Percentiles rank a stretch among this genome's conserved stretches.
Evolutionary conservation across 345 rosid genomes (phyloP).

Genomic region (Microthlaspi erraticum): DNA sequence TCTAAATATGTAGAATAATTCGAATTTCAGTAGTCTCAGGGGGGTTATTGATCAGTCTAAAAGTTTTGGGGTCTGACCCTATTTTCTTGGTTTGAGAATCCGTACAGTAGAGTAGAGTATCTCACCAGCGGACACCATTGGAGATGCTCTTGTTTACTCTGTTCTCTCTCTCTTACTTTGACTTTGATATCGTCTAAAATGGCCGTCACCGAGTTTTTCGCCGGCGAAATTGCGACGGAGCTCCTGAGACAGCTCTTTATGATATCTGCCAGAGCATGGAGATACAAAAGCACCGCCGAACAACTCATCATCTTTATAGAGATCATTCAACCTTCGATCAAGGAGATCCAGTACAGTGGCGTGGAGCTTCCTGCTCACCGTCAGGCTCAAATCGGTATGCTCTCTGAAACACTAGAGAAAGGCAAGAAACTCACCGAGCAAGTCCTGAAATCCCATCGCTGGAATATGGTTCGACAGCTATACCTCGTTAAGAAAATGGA

Average conservation of each 20-base stretch:
- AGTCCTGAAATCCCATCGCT: no score
- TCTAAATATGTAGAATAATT: no score
- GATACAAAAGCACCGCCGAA: conserved; percentile 58
- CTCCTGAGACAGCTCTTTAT: conserved; percentile 50
- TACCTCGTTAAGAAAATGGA: no score
- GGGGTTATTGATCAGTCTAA: no score
- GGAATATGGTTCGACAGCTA: no score
- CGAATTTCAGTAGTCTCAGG: no score
- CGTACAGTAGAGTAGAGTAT: no score
- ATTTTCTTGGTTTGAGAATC: no score
- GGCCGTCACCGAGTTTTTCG: conserved; percentile 69
- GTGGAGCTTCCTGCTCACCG: conserved; percentile 72
- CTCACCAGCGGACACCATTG: no score
- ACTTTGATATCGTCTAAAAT: no score
- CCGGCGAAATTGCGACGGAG: conserved; percentile 71
- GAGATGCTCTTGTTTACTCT: background rate
- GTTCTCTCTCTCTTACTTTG: background rate
- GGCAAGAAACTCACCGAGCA: conserved; percentile 40
- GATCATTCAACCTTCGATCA: conserved; percentile 53
- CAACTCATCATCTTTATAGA: conserved; percentile 46
- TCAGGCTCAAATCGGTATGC: conserved; percentile 67
- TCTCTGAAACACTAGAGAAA: conserved; percentile 47
- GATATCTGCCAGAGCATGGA: conserved; percentile 50
- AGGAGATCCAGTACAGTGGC: conserved; percentile 76
- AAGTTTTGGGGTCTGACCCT: no score